Evolutionary conservation across 2,329 filamentous ascomycete species (phyloP), one percentile per base, ranked within the genome.

Genomic region (Ceratocystis cacaofunesta): DNA sequence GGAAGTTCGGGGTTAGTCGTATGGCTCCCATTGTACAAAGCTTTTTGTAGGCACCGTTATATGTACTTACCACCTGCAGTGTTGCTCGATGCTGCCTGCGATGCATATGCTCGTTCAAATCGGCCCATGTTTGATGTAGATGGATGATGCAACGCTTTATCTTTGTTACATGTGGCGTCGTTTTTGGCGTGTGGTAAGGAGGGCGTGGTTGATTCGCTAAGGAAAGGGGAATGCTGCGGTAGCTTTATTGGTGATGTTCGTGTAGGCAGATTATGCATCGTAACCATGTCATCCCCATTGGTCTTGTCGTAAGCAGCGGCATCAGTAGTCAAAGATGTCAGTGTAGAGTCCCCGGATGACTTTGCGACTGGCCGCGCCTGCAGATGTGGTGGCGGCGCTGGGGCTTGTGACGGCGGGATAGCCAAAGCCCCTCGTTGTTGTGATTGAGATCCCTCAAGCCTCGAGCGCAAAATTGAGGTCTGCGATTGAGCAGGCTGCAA

Each of bases 371-470:
- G 32, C 5, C 30, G 63, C 15, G 48, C 52, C 32, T 15, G 17
- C 15, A 32, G 52, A 12, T 57, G 52, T 36, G 52, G 25, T 32
- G 15, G 32, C n/a, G 32, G 36, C 4, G 32, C 6, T 41, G 41
- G 36, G 75, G 72, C 25, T 76, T 74, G 65, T 73, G 62, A 68
- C 72, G 70, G 62, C 66, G 68, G 75, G 72, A 68, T 61, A 69
- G 63, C 69, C 65, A 63, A 7, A 57, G 66, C 25, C 60, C 50
- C 48, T 61, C 62, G 60, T 50, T 46, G 30, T 61, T 55, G 44
- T 25, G 15, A 32, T 32, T 57, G 44, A 36, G 28, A 36, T 22
- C 19, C 61, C 41, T 30, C 61, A 30, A 32, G 61, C 43, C 61
- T 46, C n/a, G 61, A 46, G 32, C 32, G 58, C 46, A 48, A 28